Evolutionary conservation across 164 flowering plant genomes (phyloP).

Genomic region (Magnolia changhungtana): DNA sequence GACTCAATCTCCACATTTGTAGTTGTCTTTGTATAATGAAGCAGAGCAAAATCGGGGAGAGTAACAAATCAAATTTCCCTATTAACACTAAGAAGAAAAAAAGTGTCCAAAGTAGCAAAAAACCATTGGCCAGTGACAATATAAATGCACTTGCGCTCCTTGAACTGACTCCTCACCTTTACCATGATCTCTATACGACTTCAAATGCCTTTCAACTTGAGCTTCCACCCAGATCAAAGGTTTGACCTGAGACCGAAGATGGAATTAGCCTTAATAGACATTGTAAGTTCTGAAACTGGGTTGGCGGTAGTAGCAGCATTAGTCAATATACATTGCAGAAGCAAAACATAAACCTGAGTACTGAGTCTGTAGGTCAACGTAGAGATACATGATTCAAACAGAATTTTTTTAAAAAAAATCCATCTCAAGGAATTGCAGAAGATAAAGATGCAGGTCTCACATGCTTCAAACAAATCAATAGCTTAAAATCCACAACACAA

Average conservation of each 20-base stretch:
- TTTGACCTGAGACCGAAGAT: slow-evolving; percentile 56
- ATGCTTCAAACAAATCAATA: too few species aligned
- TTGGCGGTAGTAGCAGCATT: background rate
- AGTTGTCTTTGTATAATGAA: slow-evolving; percentile 63
- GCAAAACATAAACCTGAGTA: slow-evolving; percentile 60
- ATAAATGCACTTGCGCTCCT: slow-evolving; percentile 99
- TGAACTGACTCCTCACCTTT: slow-evolving; percentile 94
- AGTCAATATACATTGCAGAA: background rate
- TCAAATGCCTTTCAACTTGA: slow-evolving; percentile 88
- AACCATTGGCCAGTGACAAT: background rate
- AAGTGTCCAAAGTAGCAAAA: background rate
- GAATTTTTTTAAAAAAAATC: too few species aligned
- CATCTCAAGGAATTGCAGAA: too few species aligned
- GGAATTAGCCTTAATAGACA: slow-evolving; percentile 3
- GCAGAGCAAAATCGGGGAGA: slow-evolving; percentile 15
- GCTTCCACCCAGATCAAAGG: slow-evolving; percentile 99
- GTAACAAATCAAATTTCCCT: background rate
- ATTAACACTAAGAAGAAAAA: background rate
- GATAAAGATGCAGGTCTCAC: too few species aligned
- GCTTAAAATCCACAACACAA: too few species aligned
- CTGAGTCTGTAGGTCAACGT: slow-evolving; percentile 96
- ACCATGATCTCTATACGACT: slow-evolving; percentile 89
- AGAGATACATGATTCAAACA: too few species aligned
- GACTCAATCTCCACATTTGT: slow-evolving; percentile 90
- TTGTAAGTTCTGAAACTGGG: background rate